A percentile compares a stretch with the other conserved stretches of the same genome.
phyloP scores from a whole-genome alignment of 2,329 filamentous ascomycete species.

The Verticillium isaacii region DNA sequence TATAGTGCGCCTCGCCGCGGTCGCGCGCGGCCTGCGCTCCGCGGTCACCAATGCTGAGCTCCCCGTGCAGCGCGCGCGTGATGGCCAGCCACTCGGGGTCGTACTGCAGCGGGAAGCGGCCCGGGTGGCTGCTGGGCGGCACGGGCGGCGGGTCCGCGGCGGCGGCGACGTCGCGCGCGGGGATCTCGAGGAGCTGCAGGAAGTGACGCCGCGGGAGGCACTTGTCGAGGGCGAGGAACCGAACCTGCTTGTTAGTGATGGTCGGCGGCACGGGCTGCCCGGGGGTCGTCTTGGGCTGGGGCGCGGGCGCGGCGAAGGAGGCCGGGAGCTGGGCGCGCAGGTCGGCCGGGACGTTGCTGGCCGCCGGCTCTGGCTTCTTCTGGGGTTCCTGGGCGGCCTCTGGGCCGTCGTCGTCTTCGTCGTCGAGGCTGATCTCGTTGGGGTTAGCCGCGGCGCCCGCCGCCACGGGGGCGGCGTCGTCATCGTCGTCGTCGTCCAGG shows the following conservation, averaged over 20 bases:
- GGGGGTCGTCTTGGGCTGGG: conserved; percentile 33
- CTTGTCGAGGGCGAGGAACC: conserved; percentile 90
- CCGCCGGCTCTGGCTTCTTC: not conserved
- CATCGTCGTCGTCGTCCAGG: conserved; percentile 8
- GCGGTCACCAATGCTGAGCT: conserved; percentile 60
- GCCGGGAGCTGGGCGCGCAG: conserved; percentile 71
- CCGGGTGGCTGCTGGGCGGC: conserved; percentile 15
- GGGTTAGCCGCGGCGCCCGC: conserved; percentile 39
- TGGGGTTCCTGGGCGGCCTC: conserved; percentile 11
- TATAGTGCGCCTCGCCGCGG: conserved; percentile 65
- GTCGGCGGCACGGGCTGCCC: conserved; percentile 62
- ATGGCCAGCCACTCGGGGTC: conserved; percentile 97
- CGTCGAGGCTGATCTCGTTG: conserved; percentile 67
- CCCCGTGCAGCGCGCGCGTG: conserved; percentile 69
- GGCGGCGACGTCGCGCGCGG: conserved; percentile 24
- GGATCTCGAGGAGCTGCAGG: conserved; percentile 69
- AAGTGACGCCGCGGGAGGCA: conserved; percentile 77
- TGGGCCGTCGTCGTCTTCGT: conserved; percentile 36
- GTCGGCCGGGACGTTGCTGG: conserved; percentile 50
- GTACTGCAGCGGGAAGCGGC: conserved; percentile 65
- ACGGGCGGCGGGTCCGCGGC: not conserved
- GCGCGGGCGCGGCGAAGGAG: conserved; percentile 54
- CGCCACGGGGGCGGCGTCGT: conserved; percentile 1
- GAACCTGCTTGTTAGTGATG: conserved; percentile 74
- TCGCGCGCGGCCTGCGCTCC: conserved; percentile 50